Conservation (phyloP, 768 basidiomycete genomes). For the Myochromella boudieri region DNA sequence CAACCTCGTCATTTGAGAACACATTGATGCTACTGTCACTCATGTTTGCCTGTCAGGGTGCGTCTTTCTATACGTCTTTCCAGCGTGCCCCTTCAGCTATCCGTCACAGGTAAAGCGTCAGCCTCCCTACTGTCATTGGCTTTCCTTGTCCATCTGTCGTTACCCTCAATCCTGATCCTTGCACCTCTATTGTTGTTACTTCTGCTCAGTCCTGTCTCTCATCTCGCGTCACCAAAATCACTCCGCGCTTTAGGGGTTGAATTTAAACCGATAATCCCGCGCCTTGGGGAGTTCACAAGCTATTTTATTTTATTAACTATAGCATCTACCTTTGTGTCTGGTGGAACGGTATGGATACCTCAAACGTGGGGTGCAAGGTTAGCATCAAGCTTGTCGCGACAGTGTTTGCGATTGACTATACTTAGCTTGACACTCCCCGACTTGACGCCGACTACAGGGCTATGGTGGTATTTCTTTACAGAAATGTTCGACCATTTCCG, state of each 20-base stretch:
- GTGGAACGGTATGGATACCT: constrained; percentile 64
- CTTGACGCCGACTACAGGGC: constrained; percentile 88
- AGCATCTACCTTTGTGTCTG: constrained; percentile 56
- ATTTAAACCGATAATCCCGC: constrained; percentile 29
- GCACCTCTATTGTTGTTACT: constrained; percentile 67
- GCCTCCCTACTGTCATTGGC: constrained; percentile 67
- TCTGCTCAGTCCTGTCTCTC: constrained; percentile 59
- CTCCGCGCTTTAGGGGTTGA: constrained; percentile 29
- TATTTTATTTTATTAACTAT: constrained; percentile 51
- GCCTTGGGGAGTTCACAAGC: constrained; percentile 47
- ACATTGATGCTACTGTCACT: constrained; percentile 63
- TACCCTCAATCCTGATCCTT: constrained; percentile 69
- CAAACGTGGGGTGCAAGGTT: constrained; percentile 89
- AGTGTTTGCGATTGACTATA: constrained; percentile 4
- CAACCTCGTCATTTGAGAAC: constrained; percentile 84
- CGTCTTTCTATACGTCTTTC: constrained; percentile 10
- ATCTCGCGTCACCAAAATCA: constrained; percentile 61
- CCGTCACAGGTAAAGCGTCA: constrained; percentile 53
- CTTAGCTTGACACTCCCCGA: constrained; percentile 79
- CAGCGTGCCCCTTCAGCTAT: background rate
- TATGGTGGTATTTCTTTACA: constrained; percentile 99
- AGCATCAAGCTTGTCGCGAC: constrained; percentile 20
- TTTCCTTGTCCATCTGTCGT: constrained; percentile 66
- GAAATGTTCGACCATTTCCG: constrained; percentile 99
- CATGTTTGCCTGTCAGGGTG: constrained; percentile 71